phyloP scores from a whole-genome alignment of 805 yeast genomes.

The Starmera dryadoides region DNA sequence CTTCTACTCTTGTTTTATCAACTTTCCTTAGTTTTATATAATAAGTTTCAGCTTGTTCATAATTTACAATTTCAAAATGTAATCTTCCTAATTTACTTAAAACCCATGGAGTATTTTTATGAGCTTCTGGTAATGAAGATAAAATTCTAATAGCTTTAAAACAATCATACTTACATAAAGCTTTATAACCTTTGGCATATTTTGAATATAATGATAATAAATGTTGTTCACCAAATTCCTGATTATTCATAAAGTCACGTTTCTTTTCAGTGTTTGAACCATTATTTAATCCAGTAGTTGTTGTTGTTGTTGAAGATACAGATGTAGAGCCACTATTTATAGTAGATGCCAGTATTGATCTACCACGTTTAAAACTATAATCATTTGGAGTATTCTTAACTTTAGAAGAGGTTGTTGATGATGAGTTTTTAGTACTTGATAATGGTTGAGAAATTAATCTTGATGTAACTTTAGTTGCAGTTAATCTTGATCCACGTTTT shows the following conservation, averaged over 20 bases:
- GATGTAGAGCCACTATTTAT: neutral
- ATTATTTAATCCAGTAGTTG: conserved; percentile 1
- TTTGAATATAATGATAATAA: conserved; percentile 40
- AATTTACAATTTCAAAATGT: conserved; percentile 83
- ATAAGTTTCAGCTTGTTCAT: conserved; percentile 62
- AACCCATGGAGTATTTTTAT: conserved; percentile 77
- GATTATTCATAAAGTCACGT: conserved; percentile 11
- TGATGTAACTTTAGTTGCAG: conserved; percentile 40
- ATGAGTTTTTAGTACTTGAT: conserved; percentile 2
- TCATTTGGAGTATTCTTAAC: conserved; percentile 1
- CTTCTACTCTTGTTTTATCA: conserved; percentile 75
- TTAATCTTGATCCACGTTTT: conserved; percentile 22
- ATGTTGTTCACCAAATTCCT: conserved; percentile 30
- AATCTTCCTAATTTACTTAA: conserved; percentile 71
- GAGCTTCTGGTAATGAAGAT: conserved; percentile 54
- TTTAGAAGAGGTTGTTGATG: neutral
- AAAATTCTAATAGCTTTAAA: conserved; percentile 69
- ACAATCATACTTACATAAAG: conserved; percentile 64
- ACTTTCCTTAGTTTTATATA: conserved; percentile 55
- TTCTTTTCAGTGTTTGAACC: conserved; percentile 5
- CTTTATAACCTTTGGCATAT: conserved; percentile 54
- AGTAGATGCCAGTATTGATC: neutral
- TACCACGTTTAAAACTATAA: conserved; percentile 5
- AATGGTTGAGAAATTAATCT: conserved; percentile 38
- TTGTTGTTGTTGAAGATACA: neutral